Evolutionary conservation across 2,329 filamentous ascomycete species (phyloP).

Genomic region (Cercospora sp.): DNA sequence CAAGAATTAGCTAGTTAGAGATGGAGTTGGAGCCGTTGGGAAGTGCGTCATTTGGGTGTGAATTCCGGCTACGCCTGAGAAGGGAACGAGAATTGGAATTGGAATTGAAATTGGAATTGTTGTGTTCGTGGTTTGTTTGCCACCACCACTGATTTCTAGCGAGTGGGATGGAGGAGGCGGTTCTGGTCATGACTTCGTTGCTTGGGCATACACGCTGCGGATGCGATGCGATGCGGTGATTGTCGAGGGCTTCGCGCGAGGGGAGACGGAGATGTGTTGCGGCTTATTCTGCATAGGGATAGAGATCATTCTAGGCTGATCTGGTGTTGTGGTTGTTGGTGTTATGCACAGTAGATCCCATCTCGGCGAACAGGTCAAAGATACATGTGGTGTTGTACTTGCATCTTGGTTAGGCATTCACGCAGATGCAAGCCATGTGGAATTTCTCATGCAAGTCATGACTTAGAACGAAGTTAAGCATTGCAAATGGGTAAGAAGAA

Average conservation of each 20-base stretch:
- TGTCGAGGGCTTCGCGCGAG: background rate
- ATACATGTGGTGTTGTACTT: background rate
- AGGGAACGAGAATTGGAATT: too few species aligned
- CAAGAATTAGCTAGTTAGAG: too few species aligned
- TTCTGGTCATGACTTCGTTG: background rate
- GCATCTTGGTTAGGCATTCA: background rate
- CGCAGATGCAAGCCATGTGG: background rate
- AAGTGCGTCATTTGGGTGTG: background rate
- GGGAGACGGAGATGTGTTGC: background rate
- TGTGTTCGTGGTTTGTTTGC: too few species aligned
- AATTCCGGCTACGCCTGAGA: too few species aligned
- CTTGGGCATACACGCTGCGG: background rate
- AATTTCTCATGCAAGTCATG: background rate
- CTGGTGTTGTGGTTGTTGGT: background rate
- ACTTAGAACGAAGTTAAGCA: background rate
- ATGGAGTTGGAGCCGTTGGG: background rate
- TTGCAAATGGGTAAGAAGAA: background rate
- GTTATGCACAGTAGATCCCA: background rate
- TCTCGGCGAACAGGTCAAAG: background rate
- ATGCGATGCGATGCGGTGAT: background rate
- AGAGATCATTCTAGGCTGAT: background rate
- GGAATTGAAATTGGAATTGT: background rate
- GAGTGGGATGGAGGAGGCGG: too few species aligned
- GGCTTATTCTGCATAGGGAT: background rate
- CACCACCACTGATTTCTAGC: too few species aligned